These are phyloP conservation scores for Pontederia crassipes DNA, from an alignment of 176 grass and related monocot genomes.

Conservation along the genomic window DNA sequence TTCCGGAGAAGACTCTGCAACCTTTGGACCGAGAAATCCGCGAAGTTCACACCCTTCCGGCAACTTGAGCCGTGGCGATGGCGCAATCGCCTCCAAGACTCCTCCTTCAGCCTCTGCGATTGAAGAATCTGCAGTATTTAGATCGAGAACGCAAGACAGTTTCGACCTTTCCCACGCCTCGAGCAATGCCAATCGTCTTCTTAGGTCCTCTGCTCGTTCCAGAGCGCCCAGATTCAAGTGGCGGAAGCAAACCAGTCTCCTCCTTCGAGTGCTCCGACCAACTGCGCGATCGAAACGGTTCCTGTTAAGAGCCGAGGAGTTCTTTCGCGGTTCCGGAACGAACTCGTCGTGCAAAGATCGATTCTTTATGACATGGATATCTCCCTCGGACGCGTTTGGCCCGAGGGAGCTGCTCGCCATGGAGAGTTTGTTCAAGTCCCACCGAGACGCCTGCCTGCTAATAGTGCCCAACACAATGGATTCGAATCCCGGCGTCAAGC, in stretches of 20 bases:
- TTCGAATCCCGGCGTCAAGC: conserved; percentile 25
- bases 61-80: too few species aligned
- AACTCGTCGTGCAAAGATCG: conserved; percentile 23
- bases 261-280: conserved; percentile 25
- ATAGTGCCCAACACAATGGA: conserved; percentile 69
- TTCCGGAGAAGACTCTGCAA: too few species aligned
- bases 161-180: neutral
- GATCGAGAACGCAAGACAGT: too few species aligned
- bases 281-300: conserved; percentile 33
- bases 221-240: neutral
- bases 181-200: too few species aligned
- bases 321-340: conserved; percentile 16
- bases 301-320: conserved; percentile 30
- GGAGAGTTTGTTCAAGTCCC: conserved; percentile 81
- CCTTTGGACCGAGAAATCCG: too few species aligned
- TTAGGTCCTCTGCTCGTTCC: neutral
- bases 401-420: conserved; percentile 51
- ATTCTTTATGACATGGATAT: conserved; percentile 88
- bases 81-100: too few species aligned
- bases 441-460: conserved; percentile 59
- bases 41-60: too few species aligned
- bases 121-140: too few species aligned
- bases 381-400: conserved; percentile 49
- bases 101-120: too few species aligned
- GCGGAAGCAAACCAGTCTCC: conserved; percentile 24